Evolutionary conservation across 1,284 basidiomycete species (phyloP).

Genomic region (Boletus mariae): DNA sequence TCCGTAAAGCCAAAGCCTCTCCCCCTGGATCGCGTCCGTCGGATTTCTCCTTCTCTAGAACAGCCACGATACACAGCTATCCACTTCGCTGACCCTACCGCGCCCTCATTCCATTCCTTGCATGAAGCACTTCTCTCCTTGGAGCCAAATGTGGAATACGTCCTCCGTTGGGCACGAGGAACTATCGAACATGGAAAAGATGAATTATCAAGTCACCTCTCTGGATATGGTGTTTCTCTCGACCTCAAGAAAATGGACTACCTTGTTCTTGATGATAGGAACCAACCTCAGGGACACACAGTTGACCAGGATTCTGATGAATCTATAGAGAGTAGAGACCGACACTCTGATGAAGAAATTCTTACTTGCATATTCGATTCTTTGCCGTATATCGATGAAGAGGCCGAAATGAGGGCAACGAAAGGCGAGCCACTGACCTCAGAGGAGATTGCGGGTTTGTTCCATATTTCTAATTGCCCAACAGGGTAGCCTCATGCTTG

Average conservation of each 20-base stretch:
- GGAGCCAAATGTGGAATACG: conserved; percentile 59
- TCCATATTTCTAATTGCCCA: not conserved
- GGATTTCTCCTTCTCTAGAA: conserved; percentile 41
- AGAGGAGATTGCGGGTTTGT: conserved; percentile 57
- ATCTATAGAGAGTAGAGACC: conserved; percentile 10
- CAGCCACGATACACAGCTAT: conserved; percentile 59
- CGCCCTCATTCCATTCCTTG: conserved; percentile 61
- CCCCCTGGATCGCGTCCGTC: conserved; percentile 70
- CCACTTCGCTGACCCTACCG: conserved; percentile 64
- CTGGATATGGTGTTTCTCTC: conserved; percentile 88
- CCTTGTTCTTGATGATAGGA: conserved; percentile 85
- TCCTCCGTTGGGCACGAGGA: conserved; percentile 51
- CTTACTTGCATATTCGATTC: conserved; percentile 45
- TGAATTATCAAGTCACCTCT: conserved; percentile 47
- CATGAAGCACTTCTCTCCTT: conserved; percentile 59
- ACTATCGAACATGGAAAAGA: conserved; percentile 34
- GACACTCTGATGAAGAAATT: conserved; percentile 25
- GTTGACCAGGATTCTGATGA: conserved; percentile 2
- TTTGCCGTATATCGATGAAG: conserved; percentile 49
- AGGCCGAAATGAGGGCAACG: conserved; percentile 44
- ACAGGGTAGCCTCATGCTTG: conserved; percentile 1
- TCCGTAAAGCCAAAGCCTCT: conserved; percentile 44
- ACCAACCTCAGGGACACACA: conserved; percentile 12
- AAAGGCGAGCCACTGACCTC: conserved; percentile 49
- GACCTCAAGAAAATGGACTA: conserved; percentile 98